Evolutionary conservation across 2,329 filamentous ascomycete species (phyloP).

Genomic region (Verticillium tricorpus): DNA sequence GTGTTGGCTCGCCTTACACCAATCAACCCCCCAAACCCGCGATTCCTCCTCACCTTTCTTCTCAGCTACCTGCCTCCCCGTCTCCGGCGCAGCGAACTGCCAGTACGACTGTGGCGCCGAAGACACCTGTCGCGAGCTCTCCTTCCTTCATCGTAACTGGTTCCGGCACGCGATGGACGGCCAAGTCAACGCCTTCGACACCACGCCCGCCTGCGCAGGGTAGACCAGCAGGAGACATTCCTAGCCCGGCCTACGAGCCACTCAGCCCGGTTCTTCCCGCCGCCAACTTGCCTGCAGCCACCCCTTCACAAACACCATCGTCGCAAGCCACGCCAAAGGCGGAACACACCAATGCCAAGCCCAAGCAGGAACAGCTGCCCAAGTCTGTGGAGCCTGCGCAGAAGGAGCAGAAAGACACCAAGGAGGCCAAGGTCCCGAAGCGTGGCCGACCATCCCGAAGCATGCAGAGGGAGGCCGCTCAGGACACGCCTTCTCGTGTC

Average conservation of each 20-base stretch:
- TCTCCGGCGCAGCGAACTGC: slow-evolving; percentile 24
- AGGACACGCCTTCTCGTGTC: slow-evolving; percentile 28
- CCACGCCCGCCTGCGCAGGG: slow-evolving; percentile 31
- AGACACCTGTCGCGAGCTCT: slow-evolving; percentile 25
- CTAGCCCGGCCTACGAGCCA: slow-evolving; percentile 54
- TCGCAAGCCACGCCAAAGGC: slow-evolving; percentile 31
- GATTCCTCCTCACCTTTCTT: slow-evolving; percentile 36
- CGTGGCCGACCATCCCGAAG: slow-evolving; percentile 31
- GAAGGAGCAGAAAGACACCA: background rate
- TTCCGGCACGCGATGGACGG: slow-evolving; percentile 55
- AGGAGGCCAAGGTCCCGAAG: slow-evolving; percentile 17
- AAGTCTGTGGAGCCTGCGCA: background rate
- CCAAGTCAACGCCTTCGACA: slow-evolving; percentile 53
- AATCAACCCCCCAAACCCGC: slow-evolving; percentile 29
- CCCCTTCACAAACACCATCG: slow-evolving; percentile 23
- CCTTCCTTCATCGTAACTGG: slow-evolving; percentile 25
- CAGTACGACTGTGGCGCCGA: slow-evolving; percentile 24
- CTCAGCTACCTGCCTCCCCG: slow-evolving; percentile 29
- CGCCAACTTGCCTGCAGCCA: slow-evolving; percentile 25
- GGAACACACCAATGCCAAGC: slow-evolving; percentile 1
- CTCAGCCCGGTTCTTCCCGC: slow-evolving; percentile 48
- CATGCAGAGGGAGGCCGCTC: slow-evolving; percentile 27
- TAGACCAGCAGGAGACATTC: slow-evolving; percentile 26
- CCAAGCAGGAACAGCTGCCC: background rate
- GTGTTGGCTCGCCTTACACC: slow-evolving; percentile 23